These are phyloP conservation scores for Erodium texanum DNA, from an alignment of 441 rosid species.

Conservation along the genomic window DNA sequence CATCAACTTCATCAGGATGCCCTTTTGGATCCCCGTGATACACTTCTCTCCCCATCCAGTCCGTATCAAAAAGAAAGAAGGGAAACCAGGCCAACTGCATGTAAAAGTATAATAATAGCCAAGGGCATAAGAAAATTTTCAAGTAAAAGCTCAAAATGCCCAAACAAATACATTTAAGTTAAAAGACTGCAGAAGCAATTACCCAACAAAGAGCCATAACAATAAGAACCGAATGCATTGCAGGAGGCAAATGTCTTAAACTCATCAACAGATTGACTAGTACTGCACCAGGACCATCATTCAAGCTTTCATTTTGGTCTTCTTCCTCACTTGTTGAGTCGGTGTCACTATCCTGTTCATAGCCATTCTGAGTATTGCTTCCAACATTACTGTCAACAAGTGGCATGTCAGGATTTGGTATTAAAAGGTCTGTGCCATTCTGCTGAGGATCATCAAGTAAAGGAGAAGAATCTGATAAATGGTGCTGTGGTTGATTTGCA, in stretches of 20 bases:
- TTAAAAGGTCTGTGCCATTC: slow-evolving; percentile 41
- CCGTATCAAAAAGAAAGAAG: slow-evolving; percentile 89
- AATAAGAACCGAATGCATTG: slow-evolving; percentile 80
- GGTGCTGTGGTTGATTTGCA: slow-evolving; percentile 27
- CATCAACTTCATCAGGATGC: slow-evolving; percentile 37
- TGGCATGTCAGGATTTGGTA: slow-evolving; percentile 27
- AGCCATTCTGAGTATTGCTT: slow-evolving; percentile 24
- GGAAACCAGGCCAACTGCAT: slow-evolving; percentile 95
- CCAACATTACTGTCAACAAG: slow-evolving; percentile 27
- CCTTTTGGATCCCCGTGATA: slow-evolving; percentile 92
- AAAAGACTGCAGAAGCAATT: slow-evolving; percentile 21
- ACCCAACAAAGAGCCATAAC: slow-evolving; percentile 99
- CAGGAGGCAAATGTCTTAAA: slow-evolving; percentile 85
- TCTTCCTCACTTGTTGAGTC: slow-evolving; percentile 35
- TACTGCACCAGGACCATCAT: slow-evolving; percentile 86
- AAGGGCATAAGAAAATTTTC: slow-evolving; percentile 8
- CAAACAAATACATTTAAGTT: not conserved
- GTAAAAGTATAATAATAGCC: slow-evolving; percentile 14
- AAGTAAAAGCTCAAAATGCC: too few species aligned
- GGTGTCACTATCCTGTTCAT: slow-evolving; percentile 29
- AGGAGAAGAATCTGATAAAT: slow-evolving; percentile 67
- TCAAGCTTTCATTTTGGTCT: slow-evolving; percentile 37
- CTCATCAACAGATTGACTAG: slow-evolving; percentile 84
- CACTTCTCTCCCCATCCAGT: slow-evolving; percentile 99
- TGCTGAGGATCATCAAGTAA: slow-evolving; percentile 47